A percentile compares a stretch with the other conserved stretches of the same genome.
Evolutionary conservation across 768 basidiomycete genomes (phyloP).

Genomic region (Lactarius deliciosus): DNA sequence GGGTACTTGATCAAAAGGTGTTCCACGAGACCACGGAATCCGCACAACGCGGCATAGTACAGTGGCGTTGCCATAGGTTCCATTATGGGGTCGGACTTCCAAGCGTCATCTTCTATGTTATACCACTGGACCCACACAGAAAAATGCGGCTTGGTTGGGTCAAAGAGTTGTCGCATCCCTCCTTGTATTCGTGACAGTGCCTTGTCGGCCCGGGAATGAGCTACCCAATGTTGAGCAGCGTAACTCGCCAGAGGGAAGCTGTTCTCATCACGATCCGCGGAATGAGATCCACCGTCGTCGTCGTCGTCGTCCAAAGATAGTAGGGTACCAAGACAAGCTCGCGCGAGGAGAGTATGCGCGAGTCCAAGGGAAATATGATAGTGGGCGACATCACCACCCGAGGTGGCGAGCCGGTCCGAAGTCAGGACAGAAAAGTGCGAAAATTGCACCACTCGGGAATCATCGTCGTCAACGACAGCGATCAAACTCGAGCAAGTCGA

Average conservation of each 20-base stretch:
- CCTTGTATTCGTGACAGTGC: background rate
- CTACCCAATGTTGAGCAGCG: background rate
- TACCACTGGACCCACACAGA: background rate
- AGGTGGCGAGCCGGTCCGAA: background rate
- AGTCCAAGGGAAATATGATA: background rate
- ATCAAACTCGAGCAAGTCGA: background rate
- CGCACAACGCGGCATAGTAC: background rate
- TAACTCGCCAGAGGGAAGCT: background rate
- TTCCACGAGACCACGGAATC: background rate
- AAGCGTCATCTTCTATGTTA: background rate
- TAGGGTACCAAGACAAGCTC: background rate
- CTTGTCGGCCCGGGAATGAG: background rate
- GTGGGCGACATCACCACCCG: background rate
- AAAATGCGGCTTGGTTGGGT: background rate
- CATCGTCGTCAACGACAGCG: background rate
- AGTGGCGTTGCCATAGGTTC: background rate
- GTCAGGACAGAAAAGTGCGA: background rate
- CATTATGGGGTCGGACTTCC: background rate
- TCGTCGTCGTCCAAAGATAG: no score
- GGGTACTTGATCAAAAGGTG: background rate
- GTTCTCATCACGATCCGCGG: background rate
- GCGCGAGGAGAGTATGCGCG: background rate
- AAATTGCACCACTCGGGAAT: background rate
- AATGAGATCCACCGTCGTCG: background rate
- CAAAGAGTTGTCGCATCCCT: background rate